Evolutionary conservation across 345 rosid species (phyloP).

Genomic region (Toxicodendron radicans): DNA sequence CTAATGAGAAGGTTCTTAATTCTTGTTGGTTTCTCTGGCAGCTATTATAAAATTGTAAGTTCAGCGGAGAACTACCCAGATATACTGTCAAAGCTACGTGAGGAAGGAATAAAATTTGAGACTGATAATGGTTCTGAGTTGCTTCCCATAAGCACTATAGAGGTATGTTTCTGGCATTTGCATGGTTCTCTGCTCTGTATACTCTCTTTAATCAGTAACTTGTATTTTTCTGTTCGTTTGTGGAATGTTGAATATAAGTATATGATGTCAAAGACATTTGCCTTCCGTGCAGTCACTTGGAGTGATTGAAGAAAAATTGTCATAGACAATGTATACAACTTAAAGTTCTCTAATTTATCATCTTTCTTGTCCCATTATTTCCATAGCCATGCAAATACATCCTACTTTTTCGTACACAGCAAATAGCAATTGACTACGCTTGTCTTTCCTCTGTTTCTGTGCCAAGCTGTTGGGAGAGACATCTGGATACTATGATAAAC

Average conservation of each 20-base stretch:
- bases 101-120: constrained; percentile 77
- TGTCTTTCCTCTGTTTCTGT: no score
- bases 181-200: neutral
- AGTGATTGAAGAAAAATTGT: neutral
- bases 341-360: neutral
- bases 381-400: no score
- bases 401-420: no score
- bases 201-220: neutral
- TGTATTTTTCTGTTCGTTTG: neutral
- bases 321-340: neutral
- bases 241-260: neutral
- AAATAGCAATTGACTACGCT: no score
- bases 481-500: no score
- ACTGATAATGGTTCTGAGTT: constrained; percentile 94
- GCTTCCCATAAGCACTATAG: constrained; percentile 66
- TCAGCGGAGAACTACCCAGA: constrained; percentile 65
- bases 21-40: constrained; percentile 25
- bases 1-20: constrained; percentile 10
- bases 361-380: no score
- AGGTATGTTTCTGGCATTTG: constrained; percentile 44
- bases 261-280: neutral
- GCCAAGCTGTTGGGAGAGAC: no score
- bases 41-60: constrained; percentile 81
- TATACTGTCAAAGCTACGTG: constrained; percentile 62
- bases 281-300: neutral